Percentiles rank a stretch among this genome's conserved stretches.
phyloP scores from a whole-genome alignment of 2,329 filamentous ascomycete species.

The Alternaria tenuissima region DNA sequence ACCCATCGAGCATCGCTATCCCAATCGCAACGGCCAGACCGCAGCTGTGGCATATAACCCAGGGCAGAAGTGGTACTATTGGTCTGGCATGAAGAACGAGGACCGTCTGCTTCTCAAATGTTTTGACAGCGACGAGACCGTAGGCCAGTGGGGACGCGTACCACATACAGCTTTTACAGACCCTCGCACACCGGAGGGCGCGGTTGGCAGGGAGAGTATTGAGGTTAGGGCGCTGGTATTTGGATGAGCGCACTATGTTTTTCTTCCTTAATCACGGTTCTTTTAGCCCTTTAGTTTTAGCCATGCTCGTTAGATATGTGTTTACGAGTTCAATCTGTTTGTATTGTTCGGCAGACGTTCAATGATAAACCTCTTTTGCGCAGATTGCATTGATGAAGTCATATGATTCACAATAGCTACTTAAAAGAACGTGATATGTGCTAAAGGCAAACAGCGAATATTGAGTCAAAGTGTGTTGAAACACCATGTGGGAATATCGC shows the following conservation, averaged over 20 bases:
- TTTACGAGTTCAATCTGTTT: neutral
- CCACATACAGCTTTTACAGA: constrained; percentile 72
- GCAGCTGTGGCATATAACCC: constrained; percentile 70
- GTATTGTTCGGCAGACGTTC: neutral
- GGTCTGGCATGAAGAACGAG: constrained; percentile 76
- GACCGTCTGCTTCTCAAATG: constrained; percentile 82
- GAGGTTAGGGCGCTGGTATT: constrained; percentile 89
- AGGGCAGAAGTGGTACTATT: constrained; percentile 78
- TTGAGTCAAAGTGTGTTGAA: constrained; percentile 16
- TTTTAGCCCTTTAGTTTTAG: neutral
- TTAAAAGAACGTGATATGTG: neutral
- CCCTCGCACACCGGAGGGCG: constrained; percentile 73
- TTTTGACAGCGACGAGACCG: constrained; percentile 69
- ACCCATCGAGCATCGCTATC: constrained; percentile 77
- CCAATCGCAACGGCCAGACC: constrained; percentile 75
- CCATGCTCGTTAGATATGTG: neutral
- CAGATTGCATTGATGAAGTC: neutral
- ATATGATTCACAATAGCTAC: neutral
- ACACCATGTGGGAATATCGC: neutral
- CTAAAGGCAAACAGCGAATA: neutral
- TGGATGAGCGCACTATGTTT: constrained; percentile 54
- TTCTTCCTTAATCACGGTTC: too few relatives aligned
- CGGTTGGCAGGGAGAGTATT: constrained; percentile 82
- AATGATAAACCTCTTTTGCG: neutral
- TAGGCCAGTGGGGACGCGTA: constrained; percentile 55